Conservation (phyloP, 495 filamentous ascomycete species). For the Neurospora sublineolata region DNA sequence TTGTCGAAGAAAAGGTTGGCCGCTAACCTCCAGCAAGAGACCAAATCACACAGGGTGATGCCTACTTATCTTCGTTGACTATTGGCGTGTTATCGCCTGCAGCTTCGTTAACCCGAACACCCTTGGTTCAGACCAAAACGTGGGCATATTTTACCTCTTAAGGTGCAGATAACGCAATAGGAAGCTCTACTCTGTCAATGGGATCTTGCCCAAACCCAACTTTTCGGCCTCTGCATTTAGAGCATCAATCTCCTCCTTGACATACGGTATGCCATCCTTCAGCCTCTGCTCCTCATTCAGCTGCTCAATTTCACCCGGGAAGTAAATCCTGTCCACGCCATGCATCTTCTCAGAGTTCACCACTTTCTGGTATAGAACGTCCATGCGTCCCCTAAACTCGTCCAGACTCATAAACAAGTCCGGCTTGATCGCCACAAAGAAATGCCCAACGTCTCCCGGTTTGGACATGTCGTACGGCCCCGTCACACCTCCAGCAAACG, state of each 20-base stretch:
- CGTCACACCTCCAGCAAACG: conserved; percentile 61
- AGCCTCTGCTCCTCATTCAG: conserved; percentile 44
- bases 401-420: conserved; percentile 63
- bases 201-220: conserved; percentile 28
- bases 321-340: conserved; percentile 66
- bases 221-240: conserved; percentile 56
- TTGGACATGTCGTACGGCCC: conserved; percentile 59
- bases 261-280: conserved; percentile 52
- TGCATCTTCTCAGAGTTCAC: conserved; percentile 52
- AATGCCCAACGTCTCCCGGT: conserved; percentile 64
- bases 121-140: not conserved
- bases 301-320: conserved; percentile 69
- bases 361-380: conserved; percentile 53
- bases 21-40: not conserved
- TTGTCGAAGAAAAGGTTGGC: not conserved
- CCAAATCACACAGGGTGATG: not conserved
- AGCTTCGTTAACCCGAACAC: not conserved
- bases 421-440: conserved; percentile 62
- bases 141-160: not conserved
- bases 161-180: not conserved
- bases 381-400: conserved; percentile 60
- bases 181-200: not conserved
- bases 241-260: conserved; percentile 49
- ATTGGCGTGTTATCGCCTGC: not conserved
- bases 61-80: not conserved